Evolutionary conservation across 148 eudicot species (phyloP), one percentile per base, ranked within the genome.

Genomic region (Dianthus caryophyllus): DNA sequence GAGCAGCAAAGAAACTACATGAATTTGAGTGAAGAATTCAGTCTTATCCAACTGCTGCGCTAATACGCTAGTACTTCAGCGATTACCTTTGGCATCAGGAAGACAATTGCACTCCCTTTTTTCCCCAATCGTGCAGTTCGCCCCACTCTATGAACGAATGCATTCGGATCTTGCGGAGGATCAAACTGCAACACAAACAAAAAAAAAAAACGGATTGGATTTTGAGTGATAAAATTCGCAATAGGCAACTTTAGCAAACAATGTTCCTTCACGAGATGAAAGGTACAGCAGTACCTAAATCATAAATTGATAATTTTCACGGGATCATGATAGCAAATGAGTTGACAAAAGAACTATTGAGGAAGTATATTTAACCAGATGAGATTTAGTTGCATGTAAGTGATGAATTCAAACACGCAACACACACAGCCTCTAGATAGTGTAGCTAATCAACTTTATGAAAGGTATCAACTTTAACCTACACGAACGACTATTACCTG

Each of bases 71-170:
- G 5, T 18, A 48, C 20, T 52, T 4, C 29, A 56, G 46, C 25
- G 54, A 20, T 69, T 52, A 94, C 98, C 96, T 94, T 88, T 47
- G 97, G 96, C 78, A 83, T 78, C 50, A 94, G 73, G 71, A 90
- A 94, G 39, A 90, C 86, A 14, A 94, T 78, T 22, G 96, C 78
- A 73, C 79, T 87, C 61, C 98, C 98, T 77, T 83, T 78, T 60
- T 87, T 82, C 47, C 98, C 98, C 84, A 94, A 52, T 66, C 98
- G 88, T 77, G 98, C 97, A 71, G 98, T 94, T 69, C 97, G 78
- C 33, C 97, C 98, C 55, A 85, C 97, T 86, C 97, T 90, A 77
- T 94, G 98, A 72, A 90, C 44, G 43, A 90, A 94, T 72, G 88
- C 84, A 78, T 88, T 81, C 24, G 97, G 97, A 80, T 94, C 97